Conservation (phyloP, 768 basidiomycete genomes). For the Antrodiella citrinella region DNA sequence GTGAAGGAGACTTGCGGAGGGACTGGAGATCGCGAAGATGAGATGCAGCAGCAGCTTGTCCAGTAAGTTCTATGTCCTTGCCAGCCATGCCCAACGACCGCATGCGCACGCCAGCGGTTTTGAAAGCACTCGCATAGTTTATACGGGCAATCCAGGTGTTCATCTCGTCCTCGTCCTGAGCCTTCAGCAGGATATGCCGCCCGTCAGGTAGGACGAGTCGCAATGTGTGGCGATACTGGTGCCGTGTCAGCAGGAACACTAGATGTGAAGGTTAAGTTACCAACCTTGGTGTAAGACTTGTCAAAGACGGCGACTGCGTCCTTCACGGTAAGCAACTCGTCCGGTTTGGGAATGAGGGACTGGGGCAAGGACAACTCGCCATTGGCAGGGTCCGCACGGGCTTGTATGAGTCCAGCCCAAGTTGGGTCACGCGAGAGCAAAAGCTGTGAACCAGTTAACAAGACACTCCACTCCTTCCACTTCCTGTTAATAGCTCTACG, state of each 20-base stretch:
- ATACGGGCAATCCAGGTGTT: slow-evolving; percentile 88
- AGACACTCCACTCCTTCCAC: slow-evolving; percentile 81
- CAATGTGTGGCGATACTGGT: slow-evolving; percentile 59
- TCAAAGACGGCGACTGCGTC: slow-evolving; percentile 79
- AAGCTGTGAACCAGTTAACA: slow-evolving; percentile 85
- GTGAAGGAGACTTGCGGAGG: slow-evolving; percentile 17
- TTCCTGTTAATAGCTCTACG: slow-evolving; percentile 71
- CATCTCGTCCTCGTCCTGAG: slow-evolving; percentile 59
- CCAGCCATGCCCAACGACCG: slow-evolving; percentile 62
- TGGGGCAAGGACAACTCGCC: slow-evolving; percentile 31
- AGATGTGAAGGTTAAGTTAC: no score
- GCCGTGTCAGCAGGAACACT: not conserved
- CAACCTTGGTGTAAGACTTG: slow-evolving; percentile 66
- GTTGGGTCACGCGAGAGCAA: slow-evolving; percentile 77
- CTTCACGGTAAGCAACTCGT: slow-evolving; percentile 76
- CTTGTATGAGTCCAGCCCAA: slow-evolving; percentile 41
- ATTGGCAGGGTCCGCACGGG: slow-evolving; percentile 30
- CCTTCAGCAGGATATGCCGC: slow-evolving; percentile 77
- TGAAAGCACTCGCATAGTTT: slow-evolving; percentile 93
- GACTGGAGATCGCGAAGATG: slow-evolving; percentile 64
- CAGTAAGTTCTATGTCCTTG: slow-evolving; percentile 68
- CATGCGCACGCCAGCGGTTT: slow-evolving; percentile 75
- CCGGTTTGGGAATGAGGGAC: slow-evolving; percentile 54
- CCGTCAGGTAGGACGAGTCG: slow-evolving; percentile 71
- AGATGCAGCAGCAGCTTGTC: slow-evolving; percentile 79